These are phyloP conservation scores for Jatropha curcas DNA, from an alignment of 345 rosid genomes.

Conservation along the genomic window DNA sequence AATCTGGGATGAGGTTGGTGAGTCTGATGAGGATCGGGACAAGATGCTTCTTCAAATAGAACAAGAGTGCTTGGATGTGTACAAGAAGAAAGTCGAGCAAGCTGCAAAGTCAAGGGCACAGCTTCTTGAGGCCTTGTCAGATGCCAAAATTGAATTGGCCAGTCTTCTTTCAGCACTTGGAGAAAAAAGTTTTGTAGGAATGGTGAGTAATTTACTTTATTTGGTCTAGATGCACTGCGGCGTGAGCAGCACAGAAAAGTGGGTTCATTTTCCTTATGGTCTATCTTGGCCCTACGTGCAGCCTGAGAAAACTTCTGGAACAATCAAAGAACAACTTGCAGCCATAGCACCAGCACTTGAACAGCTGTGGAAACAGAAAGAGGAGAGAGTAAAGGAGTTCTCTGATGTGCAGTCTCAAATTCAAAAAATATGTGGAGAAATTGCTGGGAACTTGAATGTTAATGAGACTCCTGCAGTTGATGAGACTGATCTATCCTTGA, in stretches of 20 bases:
- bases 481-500: constrained; percentile 77
- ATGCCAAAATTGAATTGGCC: constrained; percentile 80
- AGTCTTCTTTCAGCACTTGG: constrained; percentile 79
- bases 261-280: constrained; percentile 5
- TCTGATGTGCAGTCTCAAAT: constrained; percentile 82
- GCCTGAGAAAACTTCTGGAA: constrained; percentile 79
- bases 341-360: constrained; percentile 92
- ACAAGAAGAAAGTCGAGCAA: constrained; percentile 87
- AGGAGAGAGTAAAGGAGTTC: constrained; percentile 76
- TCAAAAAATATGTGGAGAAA: constrained; percentile 85
- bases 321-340: constrained; percentile 94
- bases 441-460: constrained; percentile 60
- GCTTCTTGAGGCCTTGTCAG: constrained; percentile 81
- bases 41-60: constrained; percentile 92
- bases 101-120: constrained; percentile 85
- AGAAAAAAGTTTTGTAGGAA: constrained; percentile 61
- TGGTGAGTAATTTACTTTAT: constrained; percentile 48
- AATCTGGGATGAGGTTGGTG: constrained; percentile 99
- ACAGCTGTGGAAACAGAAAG: constrained; percentile 90
- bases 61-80: constrained; percentile 89
- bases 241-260: not conserved
- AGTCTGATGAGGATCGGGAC: constrained; percentile 88
- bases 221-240: not conserved
- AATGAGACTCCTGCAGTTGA: constrained; percentile 64
- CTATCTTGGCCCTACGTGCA: constrained; percentile 33